A percentile compares a stretch with the other conserved stretches of the same genome.
Conservation (phyloP, 441 rosid species). For the Gossypium armourianum region DNA sequence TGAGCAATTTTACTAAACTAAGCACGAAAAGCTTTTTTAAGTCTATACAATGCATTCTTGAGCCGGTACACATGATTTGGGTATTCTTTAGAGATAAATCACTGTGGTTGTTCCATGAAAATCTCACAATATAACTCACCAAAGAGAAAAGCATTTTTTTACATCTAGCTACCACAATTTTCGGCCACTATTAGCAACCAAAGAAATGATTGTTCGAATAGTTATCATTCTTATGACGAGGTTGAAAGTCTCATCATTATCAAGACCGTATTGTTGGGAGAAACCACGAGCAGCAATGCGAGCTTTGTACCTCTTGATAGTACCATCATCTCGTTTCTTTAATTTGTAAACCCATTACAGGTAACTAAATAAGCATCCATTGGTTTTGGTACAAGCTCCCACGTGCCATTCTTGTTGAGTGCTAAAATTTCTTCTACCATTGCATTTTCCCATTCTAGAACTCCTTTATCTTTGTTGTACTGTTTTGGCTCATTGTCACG, state of each 20-base stretch:
- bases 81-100: neutral
- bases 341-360: neutral
- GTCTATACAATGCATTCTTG: neutral
- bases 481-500: no score
- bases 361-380: neutral
- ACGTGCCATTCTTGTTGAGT: neutral
- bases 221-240: neutral
- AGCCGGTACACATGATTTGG: neutral
- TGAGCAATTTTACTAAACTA: neutral
- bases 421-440: neutral
- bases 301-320: no score
- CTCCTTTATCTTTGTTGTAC: no score
- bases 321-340: neutral
- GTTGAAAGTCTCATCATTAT: neutral
- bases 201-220: no score
- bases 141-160: neutral
- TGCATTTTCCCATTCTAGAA: no score
- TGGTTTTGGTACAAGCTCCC: no score
- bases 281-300: no score
- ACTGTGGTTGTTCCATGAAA: neutral
- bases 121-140: neutral
- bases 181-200: neutral
- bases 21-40: neutral
- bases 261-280: no score
- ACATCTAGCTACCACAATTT: neutral